Evolutionary conservation across 2,329 filamentous ascomycete species (phyloP).

Genomic region (Triangularia verruculosa): DNA sequence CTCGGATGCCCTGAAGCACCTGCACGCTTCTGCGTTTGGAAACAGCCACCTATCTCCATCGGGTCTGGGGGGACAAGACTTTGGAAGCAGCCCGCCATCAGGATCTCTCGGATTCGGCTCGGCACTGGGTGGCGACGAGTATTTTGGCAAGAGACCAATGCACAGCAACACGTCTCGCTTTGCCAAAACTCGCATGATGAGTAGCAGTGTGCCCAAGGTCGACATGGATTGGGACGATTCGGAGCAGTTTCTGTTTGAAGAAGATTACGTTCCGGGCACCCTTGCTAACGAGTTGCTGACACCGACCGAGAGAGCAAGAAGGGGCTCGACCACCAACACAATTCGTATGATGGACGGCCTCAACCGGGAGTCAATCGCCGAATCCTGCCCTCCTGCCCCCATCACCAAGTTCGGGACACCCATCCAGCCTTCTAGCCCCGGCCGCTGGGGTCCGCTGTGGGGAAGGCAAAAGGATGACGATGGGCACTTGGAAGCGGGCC

Average conservation of each 20-base stretch:
- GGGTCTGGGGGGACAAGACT: slow-evolving; percentile 30
- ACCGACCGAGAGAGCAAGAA: slow-evolving; percentile 63
- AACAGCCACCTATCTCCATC: slow-evolving; percentile 55
- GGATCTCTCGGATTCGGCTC: slow-evolving; percentile 44
- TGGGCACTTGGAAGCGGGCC: slow-evolving; percentile 26
- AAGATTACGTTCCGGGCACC: slow-evolving; percentile 79
- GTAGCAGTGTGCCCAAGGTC: slow-evolving; percentile 65
- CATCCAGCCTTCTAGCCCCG: slow-evolving; percentile 54
- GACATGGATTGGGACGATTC: slow-evolving; percentile 58
- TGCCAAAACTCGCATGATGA: slow-evolving; percentile 64
- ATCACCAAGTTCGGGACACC: slow-evolving; percentile 61
- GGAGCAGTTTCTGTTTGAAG: slow-evolving; percentile 75
- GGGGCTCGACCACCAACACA: slow-evolving; percentile 47
- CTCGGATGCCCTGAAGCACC: slow-evolving; percentile 61
- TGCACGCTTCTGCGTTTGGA: slow-evolving; percentile 67
- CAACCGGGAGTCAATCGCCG: slow-evolving; percentile 35
- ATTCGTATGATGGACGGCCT: slow-evolving; percentile 46
- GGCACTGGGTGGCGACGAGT: slow-evolving; percentile 56
- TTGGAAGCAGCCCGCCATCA: slow-evolving; percentile 46
- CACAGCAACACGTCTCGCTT: slow-evolving; percentile 57
- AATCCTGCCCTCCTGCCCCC: slow-evolving; percentile 42
- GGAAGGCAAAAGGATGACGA: slow-evolving; percentile 60
- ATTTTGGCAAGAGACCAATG: slow-evolving; percentile 70
- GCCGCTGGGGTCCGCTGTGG: slow-evolving; percentile 60
- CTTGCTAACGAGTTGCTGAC: slow-evolving; percentile 62